Conservation (phyloP, 2,329 filamentous ascomycete species). For the Teratosphaeria epicoccoides region DNA sequence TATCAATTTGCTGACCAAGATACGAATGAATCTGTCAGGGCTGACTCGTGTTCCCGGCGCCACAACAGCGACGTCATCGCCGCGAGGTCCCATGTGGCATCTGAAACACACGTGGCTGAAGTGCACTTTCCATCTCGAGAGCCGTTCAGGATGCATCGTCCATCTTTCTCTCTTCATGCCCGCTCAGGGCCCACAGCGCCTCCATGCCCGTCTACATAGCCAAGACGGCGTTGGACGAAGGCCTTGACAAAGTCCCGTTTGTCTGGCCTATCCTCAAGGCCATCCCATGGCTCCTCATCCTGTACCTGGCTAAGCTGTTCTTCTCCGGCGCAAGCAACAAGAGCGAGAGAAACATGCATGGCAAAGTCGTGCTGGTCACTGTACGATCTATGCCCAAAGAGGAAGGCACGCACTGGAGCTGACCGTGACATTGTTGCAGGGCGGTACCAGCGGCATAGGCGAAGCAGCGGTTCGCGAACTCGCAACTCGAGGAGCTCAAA, state of each 20-base stretch:
- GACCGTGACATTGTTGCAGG: constrained; percentile 34
- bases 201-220: constrained; percentile 53
- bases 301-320: constrained; percentile 60
- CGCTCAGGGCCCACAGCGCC: background rate
- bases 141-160: background rate
- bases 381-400: constrained; percentile 34
- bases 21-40: too few species aligned
- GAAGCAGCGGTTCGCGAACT: constrained; percentile 64
- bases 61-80: background rate
- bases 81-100: background rate
- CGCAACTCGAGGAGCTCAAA: constrained; percentile 73
- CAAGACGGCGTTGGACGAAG: constrained; percentile 43
- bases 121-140: background rate
- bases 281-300: constrained; percentile 40
- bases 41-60: too few species aligned
- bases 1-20: background rate
- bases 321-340: constrained; percentile 63
- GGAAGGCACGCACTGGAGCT: background rate
- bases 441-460: constrained; percentile 88
- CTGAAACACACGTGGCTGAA: background rate
- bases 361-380: constrained; percentile 86
- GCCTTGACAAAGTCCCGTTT: constrained; percentile 38
- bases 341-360: constrained; percentile 77
- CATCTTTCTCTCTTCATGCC: background rate
- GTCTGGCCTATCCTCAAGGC: constrained; percentile 35